Evolutionary conservation across 164 flowering plant genomes (phyloP), one percentile per base, ranked within the genome.

Genomic region (Umbellularia californica): DNA sequence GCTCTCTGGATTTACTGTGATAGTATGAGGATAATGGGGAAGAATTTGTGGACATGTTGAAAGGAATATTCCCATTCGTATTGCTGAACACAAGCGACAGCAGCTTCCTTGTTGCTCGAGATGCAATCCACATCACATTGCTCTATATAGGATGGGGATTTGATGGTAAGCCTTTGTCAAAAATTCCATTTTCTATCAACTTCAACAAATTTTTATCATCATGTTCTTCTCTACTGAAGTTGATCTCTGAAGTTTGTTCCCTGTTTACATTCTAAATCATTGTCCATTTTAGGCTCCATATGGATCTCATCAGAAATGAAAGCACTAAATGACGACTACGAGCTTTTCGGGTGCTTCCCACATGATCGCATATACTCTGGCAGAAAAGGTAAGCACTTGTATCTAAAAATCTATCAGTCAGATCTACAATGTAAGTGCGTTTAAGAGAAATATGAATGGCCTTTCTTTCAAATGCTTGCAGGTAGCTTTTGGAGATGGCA

Each of bases 131-230:
- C 47, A 85, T 95, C 78, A 93, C 99, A 30, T 87, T 98, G 66
- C 92, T 95, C 33, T 95, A 93, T 63, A 87, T 95, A 30, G 98
- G 99, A 10, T 95, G 99, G 99, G 97, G 95, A 67, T 89, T 88
- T 52, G 99, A 95, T 82, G 99, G 99, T 93, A 67, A 72, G 69
- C 25, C 23, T 63, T 63, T n/a, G 25, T 63, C 22, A 22, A n/a
- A 63, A n/a, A n/a, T 66, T 2, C 3, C 17, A 15, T 51, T 51
- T 14, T 51, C 17, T 11, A 51, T 15, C 58, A 51, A 51, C 58
- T 51, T 11, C 58, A 51, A 12, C 58, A 52, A 13, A 2, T 17
- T 52, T 52, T 52, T 3, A 52, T 52, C 58, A 30, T 30, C 33
- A 30, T 52, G 58, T 52, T 52, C 58, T 14, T 12, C 13, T 52